Base-by-base conservation (phyloP, 768 basidiomycete genomes). In the Imleria badia region DNA sequence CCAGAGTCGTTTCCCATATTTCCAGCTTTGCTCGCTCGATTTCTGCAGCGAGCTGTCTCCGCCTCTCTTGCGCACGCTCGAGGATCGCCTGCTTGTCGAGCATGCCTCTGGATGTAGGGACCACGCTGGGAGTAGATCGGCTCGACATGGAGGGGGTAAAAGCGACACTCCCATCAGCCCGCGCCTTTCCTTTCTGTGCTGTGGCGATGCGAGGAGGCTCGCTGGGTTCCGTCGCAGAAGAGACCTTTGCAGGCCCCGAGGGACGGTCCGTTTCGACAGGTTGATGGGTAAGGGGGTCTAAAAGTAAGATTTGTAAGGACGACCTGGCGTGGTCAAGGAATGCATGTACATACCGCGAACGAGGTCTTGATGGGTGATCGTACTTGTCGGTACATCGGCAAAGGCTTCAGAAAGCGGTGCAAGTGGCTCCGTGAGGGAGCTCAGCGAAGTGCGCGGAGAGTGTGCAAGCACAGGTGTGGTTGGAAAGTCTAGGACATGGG, bases 1-100 rank as follows among this genome's bases (percentile, higher is more conserved):
- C 87, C 47, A 89, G 77, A 38, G 81, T 84, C 47, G 79, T 78
- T 71, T 89, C 87, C 89, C 89, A 90, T 52, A 90, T 68, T 62
- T 86, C 83, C 29, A 81, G 75, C 63, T 85, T 86, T 22, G 84
- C 80, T 49, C 72, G 74, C 45, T 84, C 78, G 42, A 91, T 70
- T 70, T 86, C 84, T 11, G 70, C 71, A 51, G 72, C 71, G 35
- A 91, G 60, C 60, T 81, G 74, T 51, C 71, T 69, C 54, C 81
- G 79, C 62, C 80, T 76, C 60, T 81, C 80, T 50, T 71, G 75
- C 14, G 86, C 87, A 14, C 78, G 76, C 41, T 66, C 72, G 31
- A 90, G 55, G 20, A 85, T 70, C 12, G 76, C 78, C 23, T 72
- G 75, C 57, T 74, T 79, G 45, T 71, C 68, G 19, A 60, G 44